A percentile compares a stretch with the other conserved stretches of the same genome.
These are phyloP conservation scores for Beauveria rudraprayagi DNA, from an alignment of 2,329 filamentous ascomycete species.

Conservation along the genomic window DNA sequence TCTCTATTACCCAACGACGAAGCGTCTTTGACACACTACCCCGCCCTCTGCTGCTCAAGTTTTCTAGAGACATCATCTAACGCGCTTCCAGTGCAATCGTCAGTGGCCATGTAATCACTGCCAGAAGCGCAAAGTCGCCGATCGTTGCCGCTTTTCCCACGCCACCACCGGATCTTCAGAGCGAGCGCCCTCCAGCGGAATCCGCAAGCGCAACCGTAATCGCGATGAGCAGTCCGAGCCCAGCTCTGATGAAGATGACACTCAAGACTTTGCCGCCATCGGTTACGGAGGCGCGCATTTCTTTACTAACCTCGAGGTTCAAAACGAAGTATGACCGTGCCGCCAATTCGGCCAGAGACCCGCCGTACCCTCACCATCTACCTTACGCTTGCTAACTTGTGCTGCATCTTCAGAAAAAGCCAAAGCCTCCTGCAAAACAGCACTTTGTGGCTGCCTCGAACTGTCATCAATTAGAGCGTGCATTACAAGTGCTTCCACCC, in stretches of 20 bases:
- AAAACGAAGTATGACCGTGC: slow-evolving; percentile 18
- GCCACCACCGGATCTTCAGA: slow-evolving; percentile 17
- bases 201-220: slow-evolving; percentile 12
- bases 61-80: slow-evolving; percentile 11
- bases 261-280: slow-evolving; percentile 25
- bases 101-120: slow-evolving; percentile 34
- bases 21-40: not conserved
- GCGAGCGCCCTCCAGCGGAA: slow-evolving; percentile 11
- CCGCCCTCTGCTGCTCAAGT: not conserved
- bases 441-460: slow-evolving; percentile 13
- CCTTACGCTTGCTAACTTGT: not conserved
- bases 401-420: slow-evolving; percentile 14
- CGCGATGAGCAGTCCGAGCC: slow-evolving; percentile 14
- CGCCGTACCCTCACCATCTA: not conserved
- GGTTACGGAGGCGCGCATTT: slow-evolving; percentile 28
- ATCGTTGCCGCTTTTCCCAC: slow-evolving; percentile 27
- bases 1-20: not conserved
- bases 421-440: slow-evolving; percentile 15
- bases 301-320: slow-evolving; percentile 20
- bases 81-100: slow-evolving; percentile 26
- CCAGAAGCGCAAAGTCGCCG: slow-evolving; percentile 30
- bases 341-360: not conserved
- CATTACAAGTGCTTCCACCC: slow-evolving; percentile 24
- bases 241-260: slow-evolving; percentile 17
- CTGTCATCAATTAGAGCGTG: slow-evolving; percentile 25